phyloP scores from a whole-genome alignment of 2,329 filamentous ascomycete genomes.

The Pezicula radicicola region DNA sequence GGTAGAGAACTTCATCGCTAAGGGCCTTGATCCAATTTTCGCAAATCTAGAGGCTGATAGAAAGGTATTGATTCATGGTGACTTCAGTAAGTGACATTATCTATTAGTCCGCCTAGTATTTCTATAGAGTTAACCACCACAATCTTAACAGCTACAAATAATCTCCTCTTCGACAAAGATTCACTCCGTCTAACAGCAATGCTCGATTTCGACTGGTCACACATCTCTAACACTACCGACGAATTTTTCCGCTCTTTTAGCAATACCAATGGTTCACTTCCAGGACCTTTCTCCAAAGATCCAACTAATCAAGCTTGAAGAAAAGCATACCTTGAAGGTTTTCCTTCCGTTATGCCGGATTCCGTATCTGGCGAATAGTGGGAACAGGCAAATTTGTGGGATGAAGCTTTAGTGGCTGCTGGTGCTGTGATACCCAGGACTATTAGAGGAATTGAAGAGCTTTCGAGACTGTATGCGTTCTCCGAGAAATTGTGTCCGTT shows the following conservation, averaged over 20 bases:
- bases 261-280: conserved; percentile 19
- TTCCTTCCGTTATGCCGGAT: conserved; percentile 9
- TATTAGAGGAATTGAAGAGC: too few species aligned
- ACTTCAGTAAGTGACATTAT: conserved; percentile 23
- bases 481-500: too few species aligned
- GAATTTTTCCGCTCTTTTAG: conserved; percentile 24
- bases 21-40: conserved; percentile 22
- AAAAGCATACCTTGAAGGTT: conserved; percentile 24
- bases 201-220: conserved; percentile 25
- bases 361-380: too few species aligned
- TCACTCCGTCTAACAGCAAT: conserved; percentile 26
- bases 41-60: conserved; percentile 9
- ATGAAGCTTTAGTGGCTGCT: too few species aligned
- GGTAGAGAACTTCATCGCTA: conserved; percentile 24
- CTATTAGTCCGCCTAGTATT: too few species aligned
- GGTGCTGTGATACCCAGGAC: too few species aligned
- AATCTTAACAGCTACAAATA: conserved; percentile 18
- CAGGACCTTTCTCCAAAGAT: conserved; percentile 19
- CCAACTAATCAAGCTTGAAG: conserved; percentile 17
- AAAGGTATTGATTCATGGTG: conserved; percentile 26
- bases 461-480: too few species aligned
- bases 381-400: too few species aligned
- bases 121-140: conserved; percentile 1
- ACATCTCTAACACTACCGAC: conserved; percentile 21
- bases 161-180: conserved; percentile 25